Base-by-base conservation (phyloP, 1,284 basidiomycete species). In the Stereum hirsutum region DNA sequence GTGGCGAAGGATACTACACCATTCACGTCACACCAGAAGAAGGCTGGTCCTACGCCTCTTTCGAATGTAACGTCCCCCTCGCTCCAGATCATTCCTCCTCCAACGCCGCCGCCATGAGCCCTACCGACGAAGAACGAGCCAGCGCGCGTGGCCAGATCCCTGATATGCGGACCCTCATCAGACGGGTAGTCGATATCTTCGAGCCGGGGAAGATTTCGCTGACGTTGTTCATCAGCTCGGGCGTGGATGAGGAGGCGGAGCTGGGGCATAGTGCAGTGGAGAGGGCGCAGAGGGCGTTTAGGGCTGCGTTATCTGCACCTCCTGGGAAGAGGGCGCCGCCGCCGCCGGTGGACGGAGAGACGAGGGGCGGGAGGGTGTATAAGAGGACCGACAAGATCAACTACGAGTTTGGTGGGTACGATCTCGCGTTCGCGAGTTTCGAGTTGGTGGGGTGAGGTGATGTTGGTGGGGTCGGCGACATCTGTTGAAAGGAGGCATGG, bases 11-110 rank as follows among this genome's bases (percentile, higher is more conserved):
- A 25, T 99, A 99, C 67, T 98, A 92, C 64, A 99, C 93, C 6
- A 95, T 99, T 48, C 96, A 99, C 62, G 96, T 99, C 42, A 99
- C 96, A 0, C 96, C 96, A 26, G 96, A 99, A 63, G 81, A 88
- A 52, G 94, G 89, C 46, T 97, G 90, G 82, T 95, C 91, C 39
- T 99, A 96, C 62, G 96, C 96, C 40, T 90, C 86, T 54, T 99
- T 99, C 67, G 96, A 99, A 66, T 96, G 92, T 66, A 99, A 99
- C 63, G 81, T 98, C n/a, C 89, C 90, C 3, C 74, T 94, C 19
- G 67, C 73, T 21, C 56, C 64, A 25, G 55, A 54, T 35, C 33
- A 12, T n/a, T n/a, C n/a, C n/a, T n/a, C n/a, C n/a, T n/a, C n/a
- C n/a, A n/a, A n/a, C n/a, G n/a, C n/a, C n/a, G n/a, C n/a, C n/a